phyloP scores from a whole-genome alignment of 306 rosid species.

The Trifolium repens region DNA sequence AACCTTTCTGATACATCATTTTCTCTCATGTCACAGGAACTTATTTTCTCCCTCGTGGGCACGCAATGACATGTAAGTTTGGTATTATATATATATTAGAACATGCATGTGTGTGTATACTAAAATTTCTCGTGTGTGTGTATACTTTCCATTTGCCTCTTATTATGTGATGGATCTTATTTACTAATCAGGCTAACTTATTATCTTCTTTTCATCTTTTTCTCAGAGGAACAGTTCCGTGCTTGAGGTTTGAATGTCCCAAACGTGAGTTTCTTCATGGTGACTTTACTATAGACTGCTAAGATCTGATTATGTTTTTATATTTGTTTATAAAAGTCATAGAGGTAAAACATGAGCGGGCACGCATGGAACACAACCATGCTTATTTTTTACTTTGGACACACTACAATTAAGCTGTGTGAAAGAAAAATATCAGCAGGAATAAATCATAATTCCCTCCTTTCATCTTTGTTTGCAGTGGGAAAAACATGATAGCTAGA shows the following conservation, averaged over 20 bases:
- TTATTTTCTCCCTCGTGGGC: slow-evolving; percentile 28
- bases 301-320: not conserved
- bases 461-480: too few relatives aligned
- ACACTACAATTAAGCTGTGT: too few relatives aligned
- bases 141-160: not conserved
- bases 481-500: not conserved
- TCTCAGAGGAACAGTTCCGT: slow-evolving; percentile 54
- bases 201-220: slow-evolving; percentile 6
- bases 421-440: not conserved
- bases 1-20: slow-evolving; percentile 21
- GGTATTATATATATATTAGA: not conserved
- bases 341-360: too few relatives aligned
- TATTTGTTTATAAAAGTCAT: too few relatives aligned
- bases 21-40: slow-evolving; percentile 35
- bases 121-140: too few relatives aligned
- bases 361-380: too few relatives aligned
- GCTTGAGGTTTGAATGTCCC: slow-evolving; percentile 47
- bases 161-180: slow-evolving; percentile 1
- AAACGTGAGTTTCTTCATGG: slow-evolving; percentile 42
- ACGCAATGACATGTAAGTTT: slow-evolving; percentile 44
- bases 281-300: too few relatives aligned
- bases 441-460: not conserved
- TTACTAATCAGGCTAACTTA: slow-evolving; percentile 26
- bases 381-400: too few relatives aligned
- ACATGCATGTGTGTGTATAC: not conserved